Evolutionary conservation across 805 yeast genomes (phyloP).

Genomic region (Tetrapisispora namnaoensis): DNA sequence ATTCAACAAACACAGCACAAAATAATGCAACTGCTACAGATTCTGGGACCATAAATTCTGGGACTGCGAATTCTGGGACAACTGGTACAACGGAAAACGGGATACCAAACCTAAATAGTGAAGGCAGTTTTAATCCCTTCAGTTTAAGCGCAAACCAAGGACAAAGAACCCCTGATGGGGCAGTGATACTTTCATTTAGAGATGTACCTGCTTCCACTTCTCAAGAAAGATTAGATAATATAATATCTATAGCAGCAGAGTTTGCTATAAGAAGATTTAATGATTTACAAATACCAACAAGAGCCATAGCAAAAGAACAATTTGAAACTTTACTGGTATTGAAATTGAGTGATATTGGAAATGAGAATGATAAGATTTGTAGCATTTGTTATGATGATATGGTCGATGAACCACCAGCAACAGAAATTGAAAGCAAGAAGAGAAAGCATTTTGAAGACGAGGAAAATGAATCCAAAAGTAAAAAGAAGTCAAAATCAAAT

Average conservation of each 20-base stretch:
- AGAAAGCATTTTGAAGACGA: conserved; percentile 19
- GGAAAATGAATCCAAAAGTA: conserved; percentile 12
- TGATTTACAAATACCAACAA: conserved; percentile 33
- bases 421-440: conserved; percentile 14
- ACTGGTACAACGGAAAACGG: neutral
- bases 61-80: no score
- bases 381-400: conserved; percentile 57
- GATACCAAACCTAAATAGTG: neutral
- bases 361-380: conserved; percentile 31
- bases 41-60: neutral
- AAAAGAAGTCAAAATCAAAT: conserved; percentile 12
- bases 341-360: conserved; percentile 22
- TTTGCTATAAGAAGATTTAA: conserved; percentile 58
- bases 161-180: conserved; percentile 31
- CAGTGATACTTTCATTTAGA: conserved; percentile 57
- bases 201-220: conserved; percentile 50
- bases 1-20: neutral
- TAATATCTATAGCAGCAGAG: conserved; percentile 58
- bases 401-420: conserved; percentile 20
- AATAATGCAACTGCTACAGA: neutral
- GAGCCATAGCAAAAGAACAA: conserved; percentile 44
- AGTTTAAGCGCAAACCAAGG: neutral
- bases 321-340: conserved; percentile 43
- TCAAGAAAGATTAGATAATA: conserved; percentile 49
- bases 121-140: neutral